phyloP scores from a whole-genome alignment of 164 flowering plant genomes.

The Annona cherimola region DNA sequence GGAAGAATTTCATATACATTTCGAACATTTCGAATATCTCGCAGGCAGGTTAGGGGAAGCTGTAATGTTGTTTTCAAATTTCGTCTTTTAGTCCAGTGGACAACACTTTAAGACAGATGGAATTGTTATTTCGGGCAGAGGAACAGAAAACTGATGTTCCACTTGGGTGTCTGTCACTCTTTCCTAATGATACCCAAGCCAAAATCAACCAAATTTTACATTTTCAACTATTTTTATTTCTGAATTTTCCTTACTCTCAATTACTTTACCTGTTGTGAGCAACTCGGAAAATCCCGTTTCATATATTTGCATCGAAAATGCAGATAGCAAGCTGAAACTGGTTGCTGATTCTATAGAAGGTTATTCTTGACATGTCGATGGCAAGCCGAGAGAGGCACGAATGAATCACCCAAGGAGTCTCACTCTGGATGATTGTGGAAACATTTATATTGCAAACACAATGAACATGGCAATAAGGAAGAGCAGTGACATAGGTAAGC shows the following conservation, averaged over 20 bases:
- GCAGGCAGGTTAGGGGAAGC: background rate
- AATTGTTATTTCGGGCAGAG: too few species aligned
- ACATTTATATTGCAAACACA: constrained; percentile 63
- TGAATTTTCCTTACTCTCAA: constrained; percentile 6
- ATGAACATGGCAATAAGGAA: constrained; percentile 90
- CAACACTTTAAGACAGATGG: background rate
- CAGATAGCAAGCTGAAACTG: constrained; percentile 86
- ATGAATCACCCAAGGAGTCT: constrained; percentile 88
- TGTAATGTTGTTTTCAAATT: background rate
- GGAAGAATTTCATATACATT: background rate
- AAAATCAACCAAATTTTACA: background rate
- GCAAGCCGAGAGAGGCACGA: constrained; percentile 72
- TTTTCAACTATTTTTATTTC: background rate
- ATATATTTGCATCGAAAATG: constrained; percentile 8
- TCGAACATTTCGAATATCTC: background rate
- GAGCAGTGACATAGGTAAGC: constrained; percentile 77
- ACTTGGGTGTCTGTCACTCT: background rate
- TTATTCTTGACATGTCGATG: constrained; percentile 88
- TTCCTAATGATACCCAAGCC: background rate
- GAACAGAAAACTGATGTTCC: too few species aligned
- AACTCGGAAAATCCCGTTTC: background rate
- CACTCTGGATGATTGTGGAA: constrained; percentile 83
- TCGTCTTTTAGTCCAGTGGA: background rate
- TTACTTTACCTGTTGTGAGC: background rate
- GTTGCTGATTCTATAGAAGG: constrained; percentile 91